phyloP scores from a whole-genome alignment of 2,329 filamentous ascomycete species.

The Drechslerella coelobrocha region DNA sequence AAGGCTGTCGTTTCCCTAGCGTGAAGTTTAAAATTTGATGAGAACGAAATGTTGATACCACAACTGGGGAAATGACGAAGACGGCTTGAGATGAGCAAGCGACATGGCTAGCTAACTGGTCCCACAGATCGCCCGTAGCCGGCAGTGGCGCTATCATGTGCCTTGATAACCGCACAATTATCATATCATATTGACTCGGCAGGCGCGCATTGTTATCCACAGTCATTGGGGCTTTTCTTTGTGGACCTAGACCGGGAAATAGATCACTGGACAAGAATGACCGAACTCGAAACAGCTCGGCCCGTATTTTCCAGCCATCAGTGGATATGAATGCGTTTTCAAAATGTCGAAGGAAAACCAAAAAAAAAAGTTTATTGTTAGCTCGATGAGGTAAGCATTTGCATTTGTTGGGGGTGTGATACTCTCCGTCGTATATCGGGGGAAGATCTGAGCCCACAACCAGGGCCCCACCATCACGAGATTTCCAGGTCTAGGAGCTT shows the following conservation, averaged over 20 bases:
- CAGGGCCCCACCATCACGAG: not conserved
- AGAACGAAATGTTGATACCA: no score
- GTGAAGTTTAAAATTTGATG: no score
- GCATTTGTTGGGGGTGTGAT: not conserved
- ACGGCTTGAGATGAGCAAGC: not conserved
- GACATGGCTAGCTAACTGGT: not conserved
- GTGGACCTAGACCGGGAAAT: not conserved
- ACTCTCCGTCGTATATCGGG: slow-evolving; percentile 1
- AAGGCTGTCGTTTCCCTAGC: no score
- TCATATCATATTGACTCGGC: not conserved
- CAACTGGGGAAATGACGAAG: not conserved
- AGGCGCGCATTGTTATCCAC: not conserved
- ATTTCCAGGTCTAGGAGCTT: not conserved
- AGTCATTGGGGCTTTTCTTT: not conserved
- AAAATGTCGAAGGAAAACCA: no score
- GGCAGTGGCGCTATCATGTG: slow-evolving; percentile 5
- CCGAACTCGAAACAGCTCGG: not conserved
- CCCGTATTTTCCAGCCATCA: not conserved
- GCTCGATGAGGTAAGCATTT: not conserved
- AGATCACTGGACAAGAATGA: no score
- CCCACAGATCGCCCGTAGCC: not conserved
- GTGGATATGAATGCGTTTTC: not conserved
- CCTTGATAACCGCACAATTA: not conserved
- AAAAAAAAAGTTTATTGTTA: not conserved
- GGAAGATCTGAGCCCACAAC: not conserved